phyloP scores from a whole-genome alignment of 306 rosid species.

The Benincasa hispida region DNA sequence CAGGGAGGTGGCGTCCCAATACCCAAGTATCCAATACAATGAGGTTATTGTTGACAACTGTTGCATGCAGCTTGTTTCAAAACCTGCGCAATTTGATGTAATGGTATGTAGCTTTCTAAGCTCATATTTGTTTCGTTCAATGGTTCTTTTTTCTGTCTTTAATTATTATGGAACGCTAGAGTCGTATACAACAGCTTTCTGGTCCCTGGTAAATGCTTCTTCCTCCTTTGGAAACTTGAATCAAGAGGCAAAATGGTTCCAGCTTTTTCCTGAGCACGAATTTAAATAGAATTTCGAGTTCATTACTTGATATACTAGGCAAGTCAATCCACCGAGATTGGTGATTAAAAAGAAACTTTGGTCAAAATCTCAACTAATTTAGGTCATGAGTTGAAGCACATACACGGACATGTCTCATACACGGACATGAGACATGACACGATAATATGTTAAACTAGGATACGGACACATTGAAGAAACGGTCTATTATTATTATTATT shows the following conservation, averaged over 20 bases:
- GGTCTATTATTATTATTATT: no score
- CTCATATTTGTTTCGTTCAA: neutral
- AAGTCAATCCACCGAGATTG: neutral
- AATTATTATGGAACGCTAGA: neutral
- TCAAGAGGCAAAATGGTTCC: neutral
- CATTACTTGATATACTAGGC: neutral
- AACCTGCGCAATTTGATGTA: slow-evolving; percentile 9
- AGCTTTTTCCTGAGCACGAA: neutral
- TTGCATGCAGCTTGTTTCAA: slow-evolving; percentile 28
- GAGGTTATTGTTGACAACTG: slow-evolving; percentile 81
- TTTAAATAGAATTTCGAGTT: no score
- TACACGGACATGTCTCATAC: no score
- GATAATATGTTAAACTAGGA: no score
- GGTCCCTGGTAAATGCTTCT: neutral
- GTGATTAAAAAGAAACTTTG: neutral
- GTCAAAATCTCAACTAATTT: neutral
- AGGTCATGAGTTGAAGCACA: neutral
- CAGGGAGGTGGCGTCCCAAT: slow-evolving; percentile 50
- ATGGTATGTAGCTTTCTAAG: neutral
- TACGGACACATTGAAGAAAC: no score
- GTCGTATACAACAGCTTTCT: neutral
- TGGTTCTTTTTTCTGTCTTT: neutral
- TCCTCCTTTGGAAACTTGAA: neutral
- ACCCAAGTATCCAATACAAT: slow-evolving; percentile 47
- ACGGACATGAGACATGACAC: no score